phyloP scores from a whole-genome alignment of 169 alveolate species.

The Plasmodium gonderi region DNA sequence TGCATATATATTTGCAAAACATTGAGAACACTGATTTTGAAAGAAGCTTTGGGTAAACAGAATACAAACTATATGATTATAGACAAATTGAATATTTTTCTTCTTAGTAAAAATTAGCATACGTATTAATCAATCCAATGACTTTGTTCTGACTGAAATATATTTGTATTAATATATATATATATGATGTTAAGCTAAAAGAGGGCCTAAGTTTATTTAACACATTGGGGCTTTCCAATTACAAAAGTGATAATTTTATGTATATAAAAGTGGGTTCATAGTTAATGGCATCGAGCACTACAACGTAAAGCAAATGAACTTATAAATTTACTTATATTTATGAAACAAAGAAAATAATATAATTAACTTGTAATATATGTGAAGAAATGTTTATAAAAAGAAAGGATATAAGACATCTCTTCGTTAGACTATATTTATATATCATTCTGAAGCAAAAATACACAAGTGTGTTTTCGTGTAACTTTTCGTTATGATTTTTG shows the following conservation, averaged over 20 bases:
- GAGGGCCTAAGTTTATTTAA: background rate
- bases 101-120: background rate
- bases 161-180: background rate
- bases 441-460: background rate
- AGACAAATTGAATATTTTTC: background rate
- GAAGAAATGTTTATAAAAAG: background rate
- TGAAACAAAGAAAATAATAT: background rate
- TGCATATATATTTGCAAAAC: background rate
- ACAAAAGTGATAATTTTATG: background rate
- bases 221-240: background rate
- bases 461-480: background rate
- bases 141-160: background rate
- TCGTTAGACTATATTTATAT: background rate
- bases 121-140: background rate
- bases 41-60: background rate
- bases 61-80: background rate
- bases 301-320: background rate
- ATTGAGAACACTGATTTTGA: background rate
- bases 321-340: background rate
- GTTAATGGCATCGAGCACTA: background rate
- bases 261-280: background rate
- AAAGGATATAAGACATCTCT: background rate
- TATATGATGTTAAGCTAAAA: background rate
- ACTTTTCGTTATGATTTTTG: background rate
- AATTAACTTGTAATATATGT: background rate